Conservation (phyloP, 257 asterid species). For the Primulina eburnea region DNA sequence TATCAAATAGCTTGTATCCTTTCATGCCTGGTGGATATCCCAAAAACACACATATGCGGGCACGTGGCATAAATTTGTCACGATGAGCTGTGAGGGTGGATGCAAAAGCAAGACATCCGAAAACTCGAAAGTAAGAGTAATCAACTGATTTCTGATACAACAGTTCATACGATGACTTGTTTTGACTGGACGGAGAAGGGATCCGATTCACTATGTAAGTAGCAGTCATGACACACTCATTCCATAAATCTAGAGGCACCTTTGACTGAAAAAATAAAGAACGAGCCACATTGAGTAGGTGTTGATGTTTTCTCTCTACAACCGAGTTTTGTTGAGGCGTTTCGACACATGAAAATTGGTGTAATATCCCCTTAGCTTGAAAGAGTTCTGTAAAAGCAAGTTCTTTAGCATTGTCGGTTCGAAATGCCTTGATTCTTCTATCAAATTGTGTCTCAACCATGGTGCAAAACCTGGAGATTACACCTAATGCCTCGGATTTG, state of each 20-base stretch:
- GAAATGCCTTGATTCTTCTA: not conserved
- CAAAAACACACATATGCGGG: too few species aligned
- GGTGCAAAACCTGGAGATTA: not conserved
- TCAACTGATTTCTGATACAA: not conserved
- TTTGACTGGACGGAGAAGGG: not conserved
- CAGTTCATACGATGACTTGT: not conserved
- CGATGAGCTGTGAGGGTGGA: fast-evolving
- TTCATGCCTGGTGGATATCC: too few species aligned
- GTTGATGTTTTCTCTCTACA: not conserved
- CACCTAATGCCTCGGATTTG: not conserved
- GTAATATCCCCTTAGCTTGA: not conserved
- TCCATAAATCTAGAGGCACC: fast-evolving
- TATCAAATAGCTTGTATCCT: too few species aligned
- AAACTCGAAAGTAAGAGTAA: fast-evolving
- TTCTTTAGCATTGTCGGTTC: not conserved
- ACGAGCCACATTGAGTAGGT: not conserved
- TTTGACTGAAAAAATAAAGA: not conserved
- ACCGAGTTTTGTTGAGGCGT: not conserved
- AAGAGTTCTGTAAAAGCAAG: not conserved
- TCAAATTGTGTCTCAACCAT: not conserved
- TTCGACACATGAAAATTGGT: not conserved
- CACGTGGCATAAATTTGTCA: not conserved
- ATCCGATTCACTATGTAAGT: not conserved
- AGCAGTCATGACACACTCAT: not conserved
- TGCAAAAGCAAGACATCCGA: not conserved